Percentiles rank a stretch among this genome's conserved stretches.
These are phyloP conservation scores for Rhizomucor pusillus DNA, from an alignment of 371 early-diverging fungal species.

Conservation along the genomic window DNA sequence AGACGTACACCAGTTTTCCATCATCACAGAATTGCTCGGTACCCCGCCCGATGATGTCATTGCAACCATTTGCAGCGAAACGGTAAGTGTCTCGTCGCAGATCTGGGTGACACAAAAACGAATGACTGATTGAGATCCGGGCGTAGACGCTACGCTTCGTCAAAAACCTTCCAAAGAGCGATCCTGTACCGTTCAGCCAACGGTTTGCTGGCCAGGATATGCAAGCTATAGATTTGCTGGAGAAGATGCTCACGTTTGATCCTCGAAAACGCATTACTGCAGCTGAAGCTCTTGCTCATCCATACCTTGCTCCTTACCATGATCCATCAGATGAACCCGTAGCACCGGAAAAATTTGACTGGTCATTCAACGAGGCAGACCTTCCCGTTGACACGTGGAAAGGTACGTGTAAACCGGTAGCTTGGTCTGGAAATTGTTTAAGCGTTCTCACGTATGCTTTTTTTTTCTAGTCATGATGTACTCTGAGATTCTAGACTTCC, in stretches of 20 bases:
- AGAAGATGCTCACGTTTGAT: slow-evolving; percentile 91
- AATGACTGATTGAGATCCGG: background rate
- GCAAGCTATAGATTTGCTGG: slow-evolving; percentile 85
- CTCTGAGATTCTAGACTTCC: slow-evolving; percentile 68
- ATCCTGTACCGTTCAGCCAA: slow-evolving; percentile 76
- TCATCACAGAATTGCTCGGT: slow-evolving; percentile 91
- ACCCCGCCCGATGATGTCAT: slow-evolving; percentile 94
- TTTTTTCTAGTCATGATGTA: slow-evolving; percentile 61
- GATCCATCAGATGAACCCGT: slow-evolving; percentile 91
- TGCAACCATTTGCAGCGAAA: slow-evolving; percentile 89
- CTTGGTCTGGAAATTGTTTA: background rate
- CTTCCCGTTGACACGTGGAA: slow-evolving; percentile 88
- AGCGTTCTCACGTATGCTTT: background rate
- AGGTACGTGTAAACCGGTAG: slow-evolving; percentile 39
- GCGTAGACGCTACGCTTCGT: slow-evolving; percentile 87
- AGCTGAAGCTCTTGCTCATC: slow-evolving; percentile 82
- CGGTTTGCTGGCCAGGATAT: slow-evolving; percentile 48
- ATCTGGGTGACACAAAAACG: background rate
- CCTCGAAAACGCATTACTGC: slow-evolving; percentile 90
- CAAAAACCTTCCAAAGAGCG: slow-evolving; percentile 79
- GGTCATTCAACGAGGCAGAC: slow-evolving; percentile 94
- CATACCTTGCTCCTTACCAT: slow-evolving; percentile 89
- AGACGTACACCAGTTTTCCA: slow-evolving; percentile 93
- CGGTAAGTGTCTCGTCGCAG: slow-evolving; percentile 45
- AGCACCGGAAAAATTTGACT: slow-evolving; percentile 84